phyloP scores from a whole-genome alignment of 2,329 filamentous ascomycete species.

The Pseudogymnoascus sp. region DNA sequence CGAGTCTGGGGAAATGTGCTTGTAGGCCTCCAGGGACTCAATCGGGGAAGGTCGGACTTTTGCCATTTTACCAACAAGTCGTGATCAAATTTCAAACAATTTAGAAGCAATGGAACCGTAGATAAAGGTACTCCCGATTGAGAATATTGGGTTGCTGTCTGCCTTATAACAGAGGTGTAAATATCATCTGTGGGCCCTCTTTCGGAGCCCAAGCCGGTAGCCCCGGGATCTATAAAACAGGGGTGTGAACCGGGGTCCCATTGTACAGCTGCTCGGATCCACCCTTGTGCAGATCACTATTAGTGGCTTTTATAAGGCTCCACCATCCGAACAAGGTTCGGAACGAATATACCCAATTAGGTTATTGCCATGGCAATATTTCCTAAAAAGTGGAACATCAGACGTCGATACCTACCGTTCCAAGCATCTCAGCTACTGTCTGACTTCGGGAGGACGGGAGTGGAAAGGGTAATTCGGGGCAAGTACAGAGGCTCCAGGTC shows the following conservation, averaged over 20 bases:
- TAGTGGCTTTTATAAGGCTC: not conserved
- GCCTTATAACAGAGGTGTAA: not conserved
- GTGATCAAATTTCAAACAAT: not conserved
- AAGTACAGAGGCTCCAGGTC: not conserved
- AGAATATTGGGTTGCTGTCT: not conserved
- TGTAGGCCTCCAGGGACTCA: slow-evolving; percentile 19
- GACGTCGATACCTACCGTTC: not conserved
- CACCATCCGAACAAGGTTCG: not conserved
- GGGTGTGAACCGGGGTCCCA: not conserved
- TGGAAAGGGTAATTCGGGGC: not conserved
- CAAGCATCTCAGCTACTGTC: not conserved
- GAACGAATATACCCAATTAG: not conserved
- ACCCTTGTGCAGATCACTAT: not conserved
- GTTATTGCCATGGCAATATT: not conserved
- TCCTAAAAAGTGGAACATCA: not conserved
- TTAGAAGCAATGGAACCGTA: not conserved
- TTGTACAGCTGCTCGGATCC: not conserved
- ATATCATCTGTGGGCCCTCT: too few species aligned
- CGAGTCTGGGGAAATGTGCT: slow-evolving; percentile 22
- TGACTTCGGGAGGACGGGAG: not conserved
- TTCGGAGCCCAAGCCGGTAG: not conserved
- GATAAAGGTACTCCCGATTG: not conserved
- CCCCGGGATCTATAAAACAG: not conserved
- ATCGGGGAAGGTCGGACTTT: slow-evolving; percentile 16
- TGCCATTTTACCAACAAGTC: slow-evolving; percentile 13